Base-by-base conservation (phyloP, 768 basidiomycete species). In the Sistotremastrum suecicum region DNA sequence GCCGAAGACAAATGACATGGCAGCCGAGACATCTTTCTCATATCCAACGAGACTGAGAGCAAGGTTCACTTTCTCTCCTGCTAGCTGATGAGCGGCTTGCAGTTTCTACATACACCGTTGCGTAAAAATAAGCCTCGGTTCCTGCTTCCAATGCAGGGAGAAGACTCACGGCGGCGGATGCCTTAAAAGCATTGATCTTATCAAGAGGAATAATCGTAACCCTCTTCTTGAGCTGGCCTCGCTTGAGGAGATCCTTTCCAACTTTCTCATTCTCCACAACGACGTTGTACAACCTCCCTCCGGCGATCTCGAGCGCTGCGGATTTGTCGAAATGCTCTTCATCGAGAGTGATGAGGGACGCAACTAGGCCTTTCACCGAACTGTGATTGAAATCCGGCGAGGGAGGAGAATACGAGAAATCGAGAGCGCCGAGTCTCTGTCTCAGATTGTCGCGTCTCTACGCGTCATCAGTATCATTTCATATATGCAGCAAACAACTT, bases 171-270 rank as follows among this genome's bases (percentile, higher is more conserved):
- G 85, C 65, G 3, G 67, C 60, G 3, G 68, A 56, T 44, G 77
- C 66, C 37, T 60, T 72, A 53, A 70, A 74, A 1, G 78, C 70
- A 43, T 75, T 76, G 56, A 99, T 92, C 66, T 90, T 94, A 62
- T 82, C 94, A 41, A 99, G 66, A 0, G 94, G 94, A 52, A 98
- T 90, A 60, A 95, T 78, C 0, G 90, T 95, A 12, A 94, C 85
- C 12, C 91, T 78, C 62, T 83, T 89, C 66, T 76, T 81, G 53
- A 98, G 74, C 42, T 68, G 66, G 6, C 81, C 80, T 41, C 83
- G 77, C 57, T 83, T 75, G 41, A 98, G 66, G 30, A 98, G 71
- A 31, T 84, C 78, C 54, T 83, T 85, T 31, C 90, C 92, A 39
- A 92, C 76, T 46, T 74, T 74, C 62, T 97, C 91, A 56, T 94